phyloP scores from a whole-genome alignment of 129 eudicot genomes.

The Saussurea involucrata region DNA sequence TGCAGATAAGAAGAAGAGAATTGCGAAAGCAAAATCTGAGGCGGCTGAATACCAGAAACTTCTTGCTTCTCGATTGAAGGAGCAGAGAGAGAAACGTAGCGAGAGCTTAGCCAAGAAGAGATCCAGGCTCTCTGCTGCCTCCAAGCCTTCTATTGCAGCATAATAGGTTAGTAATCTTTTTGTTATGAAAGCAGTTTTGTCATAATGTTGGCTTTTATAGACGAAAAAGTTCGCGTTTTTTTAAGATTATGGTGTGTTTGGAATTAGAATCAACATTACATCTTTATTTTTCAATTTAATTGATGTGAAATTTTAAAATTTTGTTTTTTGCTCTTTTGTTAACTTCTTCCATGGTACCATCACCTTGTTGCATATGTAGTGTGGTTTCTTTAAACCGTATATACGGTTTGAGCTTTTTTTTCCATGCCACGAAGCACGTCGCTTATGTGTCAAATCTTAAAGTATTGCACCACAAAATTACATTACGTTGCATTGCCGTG shows the following conservation, averaged over 20 bases:
- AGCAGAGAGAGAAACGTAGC: constrained; percentile 66
- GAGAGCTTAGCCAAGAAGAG: constrained; percentile 79
- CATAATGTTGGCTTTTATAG: background rate
- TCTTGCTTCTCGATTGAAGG: constrained; percentile 68
- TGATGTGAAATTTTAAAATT: background rate
- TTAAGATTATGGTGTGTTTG: background rate
- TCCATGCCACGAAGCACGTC: too few relatives aligned
- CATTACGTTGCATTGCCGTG: too few relatives aligned
- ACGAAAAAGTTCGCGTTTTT: background rate
- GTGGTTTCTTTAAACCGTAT: too few relatives aligned
- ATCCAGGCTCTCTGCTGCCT: constrained; percentile 58
- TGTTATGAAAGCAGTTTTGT: background rate
- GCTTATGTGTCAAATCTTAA: too few relatives aligned
- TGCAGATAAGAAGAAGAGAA: constrained; percentile 68
- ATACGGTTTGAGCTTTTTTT: too few relatives aligned
- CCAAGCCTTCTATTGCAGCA: constrained; percentile 49
- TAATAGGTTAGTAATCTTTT: constrained; percentile 18
- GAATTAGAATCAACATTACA: background rate
- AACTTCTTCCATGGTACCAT: background rate
- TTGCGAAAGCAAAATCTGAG: constrained; percentile 62
- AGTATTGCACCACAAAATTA: too few relatives aligned
- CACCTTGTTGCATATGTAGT: too few relatives aligned
- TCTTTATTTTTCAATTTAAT: background rate
- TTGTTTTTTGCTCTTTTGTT: background rate
- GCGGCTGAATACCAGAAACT: constrained; percentile 75